phyloP scores from a whole-genome alignment of 805 yeast species.

The Cyberlindnera japonica region DNA sequence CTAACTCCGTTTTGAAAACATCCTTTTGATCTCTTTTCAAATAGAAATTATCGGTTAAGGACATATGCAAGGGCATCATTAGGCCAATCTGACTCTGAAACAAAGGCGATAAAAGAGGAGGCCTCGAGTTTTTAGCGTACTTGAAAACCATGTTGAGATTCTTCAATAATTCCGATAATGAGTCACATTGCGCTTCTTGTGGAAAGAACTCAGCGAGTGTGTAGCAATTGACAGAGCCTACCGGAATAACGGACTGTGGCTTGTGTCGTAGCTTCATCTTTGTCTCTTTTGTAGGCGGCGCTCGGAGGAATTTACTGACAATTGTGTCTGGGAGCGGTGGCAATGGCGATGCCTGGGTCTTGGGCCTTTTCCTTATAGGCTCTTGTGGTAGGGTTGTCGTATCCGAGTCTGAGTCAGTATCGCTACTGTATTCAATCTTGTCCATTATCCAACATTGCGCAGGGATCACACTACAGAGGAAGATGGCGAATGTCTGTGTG shows the following conservation, averaged over 20 bases:
- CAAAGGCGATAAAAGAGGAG: conserved; percentile 10
- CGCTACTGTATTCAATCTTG: conserved; percentile 1
- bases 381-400: not conserved
- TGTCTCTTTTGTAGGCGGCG: not conserved
- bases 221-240: conserved; percentile 9
- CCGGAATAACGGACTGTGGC: conserved; percentile 1
- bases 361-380: not conserved
- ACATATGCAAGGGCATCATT: conserved; percentile 14
- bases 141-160: conserved; percentile 14
- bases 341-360: not conserved
- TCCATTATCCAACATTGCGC: not conserved
- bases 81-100: conserved; percentile 6
- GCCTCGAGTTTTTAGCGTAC: conserved; percentile 3
- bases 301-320: conserved; percentile 2
- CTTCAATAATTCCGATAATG: not conserved
- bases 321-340: conserved; percentile 17
- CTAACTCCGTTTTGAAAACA: not conserved
- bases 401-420: conserved; percentile 7
- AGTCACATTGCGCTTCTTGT: not conserved
- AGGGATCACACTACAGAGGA: too few species aligned
- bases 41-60: conserved; percentile 15
- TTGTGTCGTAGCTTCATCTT: conserved; percentile 7
- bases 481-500: too few species aligned
- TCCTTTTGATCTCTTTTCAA: conserved; percentile 5
- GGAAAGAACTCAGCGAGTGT: conserved; percentile 12